Base-by-base conservation (phyloP, 2,329 filamentous ascomycete species). In the Akanthomyces muscarius region DNA sequence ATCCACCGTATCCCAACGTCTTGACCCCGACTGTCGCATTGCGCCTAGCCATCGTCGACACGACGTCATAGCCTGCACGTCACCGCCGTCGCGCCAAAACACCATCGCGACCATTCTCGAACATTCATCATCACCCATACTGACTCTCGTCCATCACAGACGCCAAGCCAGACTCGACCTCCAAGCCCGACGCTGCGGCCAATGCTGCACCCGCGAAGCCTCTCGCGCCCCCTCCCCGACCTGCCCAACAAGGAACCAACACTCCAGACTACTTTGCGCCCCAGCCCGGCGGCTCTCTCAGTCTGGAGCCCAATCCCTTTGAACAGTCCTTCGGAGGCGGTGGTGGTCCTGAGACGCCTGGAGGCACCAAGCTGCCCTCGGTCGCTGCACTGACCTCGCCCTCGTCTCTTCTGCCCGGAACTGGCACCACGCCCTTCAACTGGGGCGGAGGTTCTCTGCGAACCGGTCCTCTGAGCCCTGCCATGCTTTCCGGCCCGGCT, bases 301-400 rank as follows among this genome's bases (percentile, higher is more conserved):
- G 85, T 70, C 85, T 90, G 74, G 95, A 98, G 80, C 92, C 92
- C 65, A 98, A 99, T 76, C 94, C 95, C 10, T 98, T 99, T 72
- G 95, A 98, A 75, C 91, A 95, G 77, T 97, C 94, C 7, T 99
- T 99, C 74, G 88, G 85, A 68, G 80, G 80, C 56, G 78, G 83
- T 65, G 79, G 79, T 61, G 77, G 82, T 28, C 84, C 86, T 69
- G 91, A 96, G 74, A 96, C 94, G 38, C 92, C 94, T 18, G 90
- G 91, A 69, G 89, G 86, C 67, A 87, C 86, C 64, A 89, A 97
- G 71, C 81, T 99, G 66, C 95, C 95, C 57, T 90, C 93, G 18
- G 92, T 98, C 69, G 92, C 92, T 53, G 86, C 92, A 66, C 84
- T 99, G 70, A 96, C 95, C 28, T 98, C 95, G 53, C 94, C 95